phyloP scores from a whole-genome alignment of 2,329 filamentous ascomycete species.

The Aspergillus sojae region DNA sequence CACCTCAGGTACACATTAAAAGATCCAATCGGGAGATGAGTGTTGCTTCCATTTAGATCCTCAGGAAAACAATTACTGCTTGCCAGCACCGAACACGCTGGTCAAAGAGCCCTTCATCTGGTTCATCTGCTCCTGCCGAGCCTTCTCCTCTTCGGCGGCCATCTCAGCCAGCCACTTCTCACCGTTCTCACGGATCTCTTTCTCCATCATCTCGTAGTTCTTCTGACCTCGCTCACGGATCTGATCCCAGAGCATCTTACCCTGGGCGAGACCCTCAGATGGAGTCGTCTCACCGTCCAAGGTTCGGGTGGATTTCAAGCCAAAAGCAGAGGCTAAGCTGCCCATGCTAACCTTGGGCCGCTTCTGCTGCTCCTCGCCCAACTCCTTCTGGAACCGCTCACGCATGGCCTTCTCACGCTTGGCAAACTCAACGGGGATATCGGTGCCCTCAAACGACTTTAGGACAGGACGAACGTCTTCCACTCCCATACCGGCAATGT shows the following conservation, averaged over 20 bases:
- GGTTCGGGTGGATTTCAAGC: constrained; percentile 70
- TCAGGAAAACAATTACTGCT: constrained; percentile 26
- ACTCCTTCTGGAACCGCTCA: constrained; percentile 78
- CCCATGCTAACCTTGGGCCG: constrained; percentile 64
- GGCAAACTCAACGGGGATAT: constrained; percentile 89
- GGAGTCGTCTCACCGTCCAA: constrained; percentile 69
- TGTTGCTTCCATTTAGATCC: neutral
- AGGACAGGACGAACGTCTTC: constrained; percentile 83
- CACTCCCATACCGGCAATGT: constrained; percentile 91
- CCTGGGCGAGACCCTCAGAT: constrained; percentile 78
- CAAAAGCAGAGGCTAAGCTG: constrained; percentile 71
- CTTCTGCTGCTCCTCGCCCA: constrained; percentile 69
- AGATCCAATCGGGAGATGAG: neutral
- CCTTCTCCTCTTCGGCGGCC: constrained; percentile 82
- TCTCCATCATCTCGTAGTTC: constrained; percentile 86
- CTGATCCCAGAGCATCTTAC: constrained; percentile 96
- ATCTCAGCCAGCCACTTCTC: constrained; percentile 96
- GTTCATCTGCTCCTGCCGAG: constrained; percentile 86
- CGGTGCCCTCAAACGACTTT: constrained; percentile 83
- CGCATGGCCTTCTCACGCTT: constrained; percentile 83
- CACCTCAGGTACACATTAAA: constrained; percentile 8
- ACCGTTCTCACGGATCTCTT: constrained; percentile 88
- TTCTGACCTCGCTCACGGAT: constrained; percentile 88
- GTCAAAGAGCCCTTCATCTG: constrained; percentile 82
- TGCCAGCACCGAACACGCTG: constrained; percentile 53